Conservation (phyloP, 2,329 filamentous ascomycete genomes). For the Alternaria alternata region DNA sequence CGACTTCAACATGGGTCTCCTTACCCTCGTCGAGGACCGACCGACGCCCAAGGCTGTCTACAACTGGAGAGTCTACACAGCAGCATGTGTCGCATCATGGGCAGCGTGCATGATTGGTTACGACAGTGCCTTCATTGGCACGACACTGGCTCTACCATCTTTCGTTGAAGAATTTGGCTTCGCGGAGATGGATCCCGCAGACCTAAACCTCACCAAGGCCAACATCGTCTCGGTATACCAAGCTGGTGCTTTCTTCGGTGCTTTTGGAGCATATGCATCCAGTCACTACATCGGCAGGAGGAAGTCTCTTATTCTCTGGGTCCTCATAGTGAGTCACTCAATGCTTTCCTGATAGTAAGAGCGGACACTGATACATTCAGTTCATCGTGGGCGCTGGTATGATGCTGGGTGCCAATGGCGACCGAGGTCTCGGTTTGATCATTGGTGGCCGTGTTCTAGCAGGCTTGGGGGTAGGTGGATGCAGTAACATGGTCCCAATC, state of each 20-base stretch:
- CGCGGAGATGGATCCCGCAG: constrained; percentile 54
- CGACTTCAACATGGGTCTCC: constrained; percentile 42
- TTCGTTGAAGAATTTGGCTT: constrained; percentile 76
- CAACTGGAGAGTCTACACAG: constrained; percentile 67
- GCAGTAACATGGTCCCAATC: constrained; percentile 66
- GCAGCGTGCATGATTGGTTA: constrained; percentile 68
- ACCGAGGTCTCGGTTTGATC: constrained; percentile 63
- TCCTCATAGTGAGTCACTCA: constrained; percentile 52
- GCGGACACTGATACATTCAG: constrained; percentile 7
- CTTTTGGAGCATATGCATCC: constrained; percentile 63
- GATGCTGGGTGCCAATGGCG: constrained; percentile 66
- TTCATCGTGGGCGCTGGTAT: constrained; percentile 75
- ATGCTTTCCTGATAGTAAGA: not conserved
- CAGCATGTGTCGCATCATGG: constrained; percentile 63
- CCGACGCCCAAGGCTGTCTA: constrained; percentile 66
- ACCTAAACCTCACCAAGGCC: constrained; percentile 69
- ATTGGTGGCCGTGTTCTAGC: constrained; percentile 66
- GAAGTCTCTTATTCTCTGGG: constrained; percentile 68
- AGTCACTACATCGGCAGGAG: constrained; percentile 74
- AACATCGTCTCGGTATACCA: constrained; percentile 86
- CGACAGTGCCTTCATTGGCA: constrained; percentile 79
- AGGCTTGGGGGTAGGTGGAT: constrained; percentile 65
- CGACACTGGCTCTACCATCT: constrained; percentile 73
- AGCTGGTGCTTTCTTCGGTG: constrained; percentile 83
- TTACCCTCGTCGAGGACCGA: constrained; percentile 51